Percentiles rank a stretch among this genome's conserved stretches.
Evolutionary conservation across 2,329 filamentous ascomycete species (phyloP).

Genomic region (Nakataea oryzae): DNA sequence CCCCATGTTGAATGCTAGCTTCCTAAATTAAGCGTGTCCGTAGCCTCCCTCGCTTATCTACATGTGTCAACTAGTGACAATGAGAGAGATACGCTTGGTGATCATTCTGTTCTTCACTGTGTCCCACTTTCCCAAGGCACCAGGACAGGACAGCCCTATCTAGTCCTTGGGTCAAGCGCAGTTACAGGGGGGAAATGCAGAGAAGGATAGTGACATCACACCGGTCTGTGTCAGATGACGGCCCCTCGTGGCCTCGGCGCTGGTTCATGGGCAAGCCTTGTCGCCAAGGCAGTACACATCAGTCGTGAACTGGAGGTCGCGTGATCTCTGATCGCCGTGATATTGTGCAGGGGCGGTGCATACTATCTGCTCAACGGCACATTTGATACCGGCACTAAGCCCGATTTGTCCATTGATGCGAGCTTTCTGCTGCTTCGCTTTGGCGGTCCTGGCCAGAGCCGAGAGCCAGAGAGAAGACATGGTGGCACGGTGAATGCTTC

Average conservation of each 20-base stretch:
- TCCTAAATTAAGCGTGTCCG: background rate
- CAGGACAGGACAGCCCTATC: too few species aligned
- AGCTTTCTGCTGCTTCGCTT: background rate
- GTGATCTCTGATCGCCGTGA: background rate
- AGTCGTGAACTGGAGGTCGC: background rate
- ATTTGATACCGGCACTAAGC: background rate
- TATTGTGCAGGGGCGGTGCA: background rate
- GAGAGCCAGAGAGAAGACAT: background rate
- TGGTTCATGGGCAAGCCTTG: background rate
- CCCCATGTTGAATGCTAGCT: background rate
- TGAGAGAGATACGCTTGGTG: background rate
- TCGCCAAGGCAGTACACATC: background rate
- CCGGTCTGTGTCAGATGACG: background rate
- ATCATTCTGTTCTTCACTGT: background rate
- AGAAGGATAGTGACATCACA: background rate
- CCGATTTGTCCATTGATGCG: background rate
- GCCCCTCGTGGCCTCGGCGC: background rate
- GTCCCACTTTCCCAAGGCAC: too few species aligned
- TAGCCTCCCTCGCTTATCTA: background rate
- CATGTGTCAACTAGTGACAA: background rate
- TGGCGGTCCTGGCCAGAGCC: too few species aligned
- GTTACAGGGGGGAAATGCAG: background rate
- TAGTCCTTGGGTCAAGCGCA: too few species aligned
- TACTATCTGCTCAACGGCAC: background rate
- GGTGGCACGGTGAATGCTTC: too few species aligned